A percentile compares a stretch with the other conserved stretches of the same genome.
Evolutionary conservation across 1,284 basidiomycete species (phyloP).

Genomic region (Pascua guehoae): DNA sequence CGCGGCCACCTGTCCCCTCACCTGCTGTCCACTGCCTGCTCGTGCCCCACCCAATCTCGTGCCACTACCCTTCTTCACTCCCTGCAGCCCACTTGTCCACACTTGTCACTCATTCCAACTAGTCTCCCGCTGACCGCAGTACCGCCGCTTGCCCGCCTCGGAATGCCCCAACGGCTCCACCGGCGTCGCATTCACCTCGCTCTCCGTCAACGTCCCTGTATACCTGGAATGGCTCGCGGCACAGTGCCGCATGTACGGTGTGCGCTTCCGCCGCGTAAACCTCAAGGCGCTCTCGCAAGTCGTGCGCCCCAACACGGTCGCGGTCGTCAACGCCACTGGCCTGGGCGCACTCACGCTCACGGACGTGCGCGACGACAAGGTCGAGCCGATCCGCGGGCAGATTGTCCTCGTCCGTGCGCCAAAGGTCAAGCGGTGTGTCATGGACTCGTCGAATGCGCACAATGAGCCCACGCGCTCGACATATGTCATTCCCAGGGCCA

Average conservation of each 20-base stretch:
- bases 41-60: neutral
- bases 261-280: slow-evolving; percentile 7
- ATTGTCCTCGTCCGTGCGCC: slow-evolving; percentile 19
- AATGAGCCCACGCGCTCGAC: slow-evolving; percentile 17
- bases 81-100: neutral
- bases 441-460: slow-evolving; percentile 14
- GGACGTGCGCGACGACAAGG: slow-evolving; percentile 13
- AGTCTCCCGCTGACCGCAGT: slow-evolving; percentile 11
- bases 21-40: neutral
- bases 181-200: slow-evolving; percentile 18
- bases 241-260: slow-evolving; percentile 16
- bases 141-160: slow-evolving; percentile 8
- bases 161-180: slow-evolving; percentile 20
- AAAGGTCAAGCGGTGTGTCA: slow-evolving; percentile 16
- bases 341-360: slow-evolving; percentile 11
- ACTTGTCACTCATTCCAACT: neutral
- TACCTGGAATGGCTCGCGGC: slow-evolving; percentile 20
- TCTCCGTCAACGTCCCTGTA: slow-evolving; percentile 21
- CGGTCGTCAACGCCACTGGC: slow-evolving; percentile 16
- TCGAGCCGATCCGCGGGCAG: slow-evolving; percentile 22
- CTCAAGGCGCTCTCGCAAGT: slow-evolving; percentile 10
- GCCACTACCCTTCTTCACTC: neutral
- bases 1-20: neutral
- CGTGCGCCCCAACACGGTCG: neutral
- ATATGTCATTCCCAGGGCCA: slow-evolving; percentile 23